A percentile compares a stretch with the other conserved stretches of the same genome.
These are phyloP conservation scores for Trichoderma gamsii DNA, from an alignment of 495 filamentous ascomycete species.

Conservation along the genomic window DNA sequence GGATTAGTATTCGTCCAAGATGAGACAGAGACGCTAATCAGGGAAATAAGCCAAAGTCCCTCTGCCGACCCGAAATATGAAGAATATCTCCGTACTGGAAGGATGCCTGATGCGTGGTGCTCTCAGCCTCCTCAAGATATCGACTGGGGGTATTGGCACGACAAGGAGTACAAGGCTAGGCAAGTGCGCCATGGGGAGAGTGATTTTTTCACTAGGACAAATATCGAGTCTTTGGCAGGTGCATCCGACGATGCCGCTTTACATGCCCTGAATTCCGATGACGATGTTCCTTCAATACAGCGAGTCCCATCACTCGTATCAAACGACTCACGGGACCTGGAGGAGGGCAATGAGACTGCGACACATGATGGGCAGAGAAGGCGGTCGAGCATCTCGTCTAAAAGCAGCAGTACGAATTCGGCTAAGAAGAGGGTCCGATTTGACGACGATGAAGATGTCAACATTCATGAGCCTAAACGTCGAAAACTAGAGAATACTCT, in stretches of 20 bases:
- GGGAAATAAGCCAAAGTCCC: too few species aligned
- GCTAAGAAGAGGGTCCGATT: slow-evolving; percentile 2
- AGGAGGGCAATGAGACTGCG: neutral
- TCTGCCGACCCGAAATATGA: too few species aligned
- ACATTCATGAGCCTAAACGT: neutral
- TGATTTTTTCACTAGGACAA: neutral
- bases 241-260: neutral
- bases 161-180: neutral
- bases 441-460: neutral
- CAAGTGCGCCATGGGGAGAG: neutral
- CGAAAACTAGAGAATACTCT: neutral
- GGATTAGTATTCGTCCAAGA: too few species aligned
- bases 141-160: neutral
- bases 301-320: neutral
- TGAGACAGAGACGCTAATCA: too few species aligned
- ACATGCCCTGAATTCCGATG: neutral
- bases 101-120: neutral
- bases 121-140: neutral
- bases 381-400: neutral
- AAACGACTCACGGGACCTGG: neutral
- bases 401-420: neutral
- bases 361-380: neutral
- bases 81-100: neutral
- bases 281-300: neutral
- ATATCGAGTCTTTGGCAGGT: neutral